Percentiles rank a stretch among this genome's conserved stretches.
Conservation (phyloP, 2,329 filamentous ascomycete genomes). For the Fusarium verticillioides region DNA sequence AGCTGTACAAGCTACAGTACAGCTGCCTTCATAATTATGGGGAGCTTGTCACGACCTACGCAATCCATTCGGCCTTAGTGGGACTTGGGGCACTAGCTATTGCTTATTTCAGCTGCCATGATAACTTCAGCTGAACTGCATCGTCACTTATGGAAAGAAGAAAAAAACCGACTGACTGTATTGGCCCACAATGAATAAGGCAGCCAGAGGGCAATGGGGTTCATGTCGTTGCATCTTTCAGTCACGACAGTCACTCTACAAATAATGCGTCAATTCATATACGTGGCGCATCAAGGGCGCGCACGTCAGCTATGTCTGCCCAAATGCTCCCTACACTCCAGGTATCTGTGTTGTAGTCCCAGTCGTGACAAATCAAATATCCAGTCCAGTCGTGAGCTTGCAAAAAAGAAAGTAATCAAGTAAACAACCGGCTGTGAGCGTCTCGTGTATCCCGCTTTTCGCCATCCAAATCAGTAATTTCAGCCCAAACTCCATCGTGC, state of each 20-base stretch:
- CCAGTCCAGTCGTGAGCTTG: conserved; percentile 12
- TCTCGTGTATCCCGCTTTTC: conserved; percentile 42
- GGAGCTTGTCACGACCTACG: conserved; percentile 23
- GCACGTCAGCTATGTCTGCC: conserved; percentile 13
- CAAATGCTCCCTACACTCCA: conserved; percentile 31
- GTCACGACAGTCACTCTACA: neutral
- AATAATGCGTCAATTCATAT: conserved; percentile 36
- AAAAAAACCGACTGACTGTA: neutral
- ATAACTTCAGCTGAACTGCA: conserved; percentile 5
- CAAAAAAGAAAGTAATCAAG: conserved; percentile 3
- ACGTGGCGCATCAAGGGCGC: conserved; percentile 20
- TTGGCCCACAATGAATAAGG: neutral
- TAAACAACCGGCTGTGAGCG: conserved; percentile 29
- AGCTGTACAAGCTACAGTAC: neutral
- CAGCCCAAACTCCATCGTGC: conserved; percentile 31
- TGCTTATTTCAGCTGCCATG: conserved; percentile 32
- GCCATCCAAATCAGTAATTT: conserved; percentile 30
- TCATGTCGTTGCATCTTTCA: neutral
- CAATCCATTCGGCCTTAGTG: neutral
- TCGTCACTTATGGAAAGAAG: neutral
- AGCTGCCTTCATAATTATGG: conserved; percentile 9
- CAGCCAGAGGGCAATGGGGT: neutral
- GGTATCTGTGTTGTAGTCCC: conserved; percentile 39
- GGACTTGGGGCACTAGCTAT: conserved; percentile 6
- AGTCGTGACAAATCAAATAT: conserved; percentile 12